These are phyloP conservation scores for Scheffersomyces illinoinensis DNA, from an alignment of 1,139 yeast genomes.

Conservation along the genomic window DNA sequence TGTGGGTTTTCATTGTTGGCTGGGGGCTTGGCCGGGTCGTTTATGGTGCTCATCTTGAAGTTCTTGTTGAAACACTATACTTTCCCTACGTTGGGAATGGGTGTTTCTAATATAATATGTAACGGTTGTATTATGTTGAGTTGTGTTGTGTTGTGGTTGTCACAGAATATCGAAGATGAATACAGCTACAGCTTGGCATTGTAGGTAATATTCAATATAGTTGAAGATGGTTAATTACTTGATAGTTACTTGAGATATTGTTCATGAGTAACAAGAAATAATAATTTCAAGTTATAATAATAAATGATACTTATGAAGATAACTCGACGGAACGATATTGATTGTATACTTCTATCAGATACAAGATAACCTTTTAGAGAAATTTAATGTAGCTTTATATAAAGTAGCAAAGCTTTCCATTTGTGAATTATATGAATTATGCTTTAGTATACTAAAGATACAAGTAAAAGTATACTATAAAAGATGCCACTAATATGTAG, in stretches of 20 bases:
- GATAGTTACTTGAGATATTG: not conserved
- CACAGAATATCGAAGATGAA: slow-evolving; percentile 94
- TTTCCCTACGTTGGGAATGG: slow-evolving; percentile 94
- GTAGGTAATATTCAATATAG: slow-evolving; percentile 27
- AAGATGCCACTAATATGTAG: too few species aligned
- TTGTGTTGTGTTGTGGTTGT: slow-evolving; percentile 86
- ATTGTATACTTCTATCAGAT: too few species aligned
- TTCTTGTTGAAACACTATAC: slow-evolving; percentile 75
- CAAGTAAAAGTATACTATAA: too few species aligned
- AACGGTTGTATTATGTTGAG: slow-evolving; percentile 82
- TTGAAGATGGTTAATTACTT: not conserved
- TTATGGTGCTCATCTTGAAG: slow-evolving; percentile 83
- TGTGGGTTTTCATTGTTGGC: slow-evolving; percentile 91
- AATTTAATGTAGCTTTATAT: too few species aligned
- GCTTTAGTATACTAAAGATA: too few species aligned
- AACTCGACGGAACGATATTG: not conserved
- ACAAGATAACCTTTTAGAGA: too few species aligned
- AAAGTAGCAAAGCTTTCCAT: too few species aligned
- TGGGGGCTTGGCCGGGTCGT: slow-evolving; percentile 91
- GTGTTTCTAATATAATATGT: slow-evolving; percentile 81
- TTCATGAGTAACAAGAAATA: not conserved
- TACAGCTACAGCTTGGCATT: slow-evolving; percentile 88
- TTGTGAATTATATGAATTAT: too few species aligned
- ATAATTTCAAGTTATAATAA: not conserved
- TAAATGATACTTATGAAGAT: not conserved